These are phyloP conservation scores for Jimgerdemannia flammicorona DNA, from an alignment of 192 early-diverging fungal species.

Conservation along the genomic window DNA sequence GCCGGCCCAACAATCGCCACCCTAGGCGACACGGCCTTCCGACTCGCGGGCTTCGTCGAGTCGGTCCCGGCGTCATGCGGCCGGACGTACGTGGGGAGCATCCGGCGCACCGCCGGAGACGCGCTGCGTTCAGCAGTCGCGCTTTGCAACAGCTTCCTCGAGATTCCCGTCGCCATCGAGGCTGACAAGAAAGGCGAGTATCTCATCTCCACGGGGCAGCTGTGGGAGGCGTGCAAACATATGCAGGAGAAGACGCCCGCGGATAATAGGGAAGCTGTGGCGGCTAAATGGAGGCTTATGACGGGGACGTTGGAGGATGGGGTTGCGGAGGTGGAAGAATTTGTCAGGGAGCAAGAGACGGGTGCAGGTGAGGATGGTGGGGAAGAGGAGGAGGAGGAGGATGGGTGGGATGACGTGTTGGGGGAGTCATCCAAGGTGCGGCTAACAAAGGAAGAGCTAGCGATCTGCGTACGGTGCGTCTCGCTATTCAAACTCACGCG, in stretches of 20 bases:
- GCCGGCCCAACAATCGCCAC: conserved; percentile 31
- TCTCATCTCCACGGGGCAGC: conserved; percentile 31
- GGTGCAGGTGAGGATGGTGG: conserved; percentile 24
- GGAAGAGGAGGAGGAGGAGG: conserved; percentile 19
- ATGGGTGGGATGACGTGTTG: conserved; percentile 31
- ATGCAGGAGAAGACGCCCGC: conserved; percentile 32
- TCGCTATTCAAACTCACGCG: conserved; percentile 30
- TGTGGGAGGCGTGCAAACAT: conserved; percentile 38
- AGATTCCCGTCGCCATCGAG: conserved; percentile 26
- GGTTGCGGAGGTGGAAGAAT: conserved; percentile 29
- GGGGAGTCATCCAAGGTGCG: conserved; percentile 12
- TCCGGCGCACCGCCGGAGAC: conserved; percentile 23
- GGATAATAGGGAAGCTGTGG: conserved; percentile 30
- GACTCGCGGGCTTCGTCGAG: conserved; percentile 35
- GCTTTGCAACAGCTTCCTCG: conserved; percentile 31
- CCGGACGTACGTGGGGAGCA: conserved; percentile 29
- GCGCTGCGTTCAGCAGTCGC: conserved; percentile 28
- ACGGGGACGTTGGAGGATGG: conserved; percentile 37
- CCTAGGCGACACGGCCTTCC: conserved; percentile 34
- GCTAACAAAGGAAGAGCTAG: conserved; percentile 32
- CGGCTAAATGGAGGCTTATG: conserved; percentile 35
- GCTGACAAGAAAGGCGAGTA: conserved; percentile 28
- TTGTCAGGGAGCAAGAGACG: conserved; percentile 28
- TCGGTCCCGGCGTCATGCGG: conserved; percentile 34
- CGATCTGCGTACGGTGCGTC: conserved; percentile 24